Conservation (phyloP, 2,329 filamentous ascomycete genomes). For the Colletotrichum musae region DNA sequence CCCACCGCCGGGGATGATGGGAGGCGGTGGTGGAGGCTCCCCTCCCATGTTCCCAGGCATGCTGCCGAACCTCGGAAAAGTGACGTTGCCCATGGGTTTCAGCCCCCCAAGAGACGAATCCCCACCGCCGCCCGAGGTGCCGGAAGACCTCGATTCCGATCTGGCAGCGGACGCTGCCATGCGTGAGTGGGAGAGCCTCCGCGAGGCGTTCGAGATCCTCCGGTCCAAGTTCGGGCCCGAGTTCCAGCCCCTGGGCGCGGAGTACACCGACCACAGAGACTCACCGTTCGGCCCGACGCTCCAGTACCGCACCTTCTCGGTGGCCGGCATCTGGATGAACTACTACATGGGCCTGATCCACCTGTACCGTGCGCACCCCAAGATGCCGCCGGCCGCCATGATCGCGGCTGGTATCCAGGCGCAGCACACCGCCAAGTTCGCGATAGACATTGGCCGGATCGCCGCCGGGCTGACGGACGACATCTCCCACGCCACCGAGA, state of each 20-base stretch:
- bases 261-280: constrained; percentile 72
- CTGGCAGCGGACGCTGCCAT: constrained; percentile 78
- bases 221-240: constrained; percentile 77
- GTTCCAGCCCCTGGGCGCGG: constrained; percentile 81
- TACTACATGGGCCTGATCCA: constrained; percentile 89
- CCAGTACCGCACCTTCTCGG: constrained; percentile 88
- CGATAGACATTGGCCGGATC: constrained; percentile 84
- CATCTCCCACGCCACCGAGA: constrained; percentile 64
- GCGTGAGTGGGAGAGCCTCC: constrained; percentile 84
- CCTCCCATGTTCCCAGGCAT: constrained; percentile 69
- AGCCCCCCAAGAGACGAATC: constrained; percentile 63
- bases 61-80: constrained; percentile 65
- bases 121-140: constrained; percentile 56
- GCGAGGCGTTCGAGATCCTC: constrained; percentile 78
- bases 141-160: constrained; percentile 72
- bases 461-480: constrained; percentile 78
- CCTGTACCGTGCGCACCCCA: constrained; percentile 85
- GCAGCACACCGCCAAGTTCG: constrained; percentile 77
- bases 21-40: constrained; percentile 48
- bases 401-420: constrained; percentile 86
- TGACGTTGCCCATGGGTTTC: constrained; percentile 69
- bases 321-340: constrained; percentile 89
- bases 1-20: constrained; percentile 33
- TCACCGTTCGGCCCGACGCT: constrained; percentile 86
- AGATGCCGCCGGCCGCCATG: constrained; percentile 93